These are phyloP conservation scores for Rhizoclosmatium globosum DNA, from an alignment of 192 early-diverging fungal species.

Conservation along the genomic window DNA sequence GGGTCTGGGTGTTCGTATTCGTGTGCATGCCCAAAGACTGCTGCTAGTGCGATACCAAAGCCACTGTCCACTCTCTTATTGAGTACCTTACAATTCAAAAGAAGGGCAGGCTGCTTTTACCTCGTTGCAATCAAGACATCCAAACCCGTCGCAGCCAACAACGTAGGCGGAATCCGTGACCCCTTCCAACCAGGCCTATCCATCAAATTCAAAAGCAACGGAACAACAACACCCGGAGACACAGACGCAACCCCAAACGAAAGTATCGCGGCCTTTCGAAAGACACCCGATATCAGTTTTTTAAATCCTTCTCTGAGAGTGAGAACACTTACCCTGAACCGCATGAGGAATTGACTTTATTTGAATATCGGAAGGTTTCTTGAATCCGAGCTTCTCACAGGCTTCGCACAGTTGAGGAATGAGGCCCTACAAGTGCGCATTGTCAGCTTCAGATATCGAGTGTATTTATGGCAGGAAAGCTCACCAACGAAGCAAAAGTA, in stretches of 20 bases:
- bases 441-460: background rate
- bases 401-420: constrained; percentile 88
- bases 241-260: constrained; percentile 50
- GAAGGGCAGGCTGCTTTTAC: background rate
- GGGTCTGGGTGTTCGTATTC: constrained; percentile 14
- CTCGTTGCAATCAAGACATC: constrained; percentile 44
- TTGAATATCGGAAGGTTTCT: constrained; percentile 92
- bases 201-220: constrained; percentile 42
- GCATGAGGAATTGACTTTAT: constrained; percentile 90
- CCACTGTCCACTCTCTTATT: constrained; percentile 26
- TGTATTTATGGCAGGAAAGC: background rate
- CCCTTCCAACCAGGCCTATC: constrained; percentile 39
- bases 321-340: constrained; percentile 66
- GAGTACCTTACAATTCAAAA: too few relatives aligned
- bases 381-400: constrained; percentile 88
- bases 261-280: constrained; percentile 70
- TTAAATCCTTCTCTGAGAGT: background rate
- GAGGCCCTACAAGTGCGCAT: constrained; percentile 66
- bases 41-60: constrained; percentile 48
- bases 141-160: constrained; percentile 42
- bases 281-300: background rate
- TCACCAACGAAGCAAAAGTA: constrained; percentile 26
- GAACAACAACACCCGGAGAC: constrained; percentile 52
- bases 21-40: constrained; percentile 46
- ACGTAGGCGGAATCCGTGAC: constrained; percentile 42